Evolutionary conservation across 495 filamentous ascomycete species (phyloP).

Genomic region (Neurospora cerealis): DNA sequence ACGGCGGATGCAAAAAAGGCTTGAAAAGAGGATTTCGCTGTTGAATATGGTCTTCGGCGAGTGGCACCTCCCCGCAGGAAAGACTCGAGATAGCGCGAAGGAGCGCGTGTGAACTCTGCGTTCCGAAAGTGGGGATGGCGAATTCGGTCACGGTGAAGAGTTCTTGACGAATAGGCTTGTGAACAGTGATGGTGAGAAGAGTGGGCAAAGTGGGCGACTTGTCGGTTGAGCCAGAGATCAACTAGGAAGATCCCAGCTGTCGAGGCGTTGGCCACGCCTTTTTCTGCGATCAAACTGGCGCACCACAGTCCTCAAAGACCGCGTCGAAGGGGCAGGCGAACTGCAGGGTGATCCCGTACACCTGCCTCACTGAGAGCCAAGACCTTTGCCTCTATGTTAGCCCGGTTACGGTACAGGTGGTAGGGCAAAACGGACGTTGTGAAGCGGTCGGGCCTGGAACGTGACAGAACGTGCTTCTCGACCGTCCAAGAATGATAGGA

Average conservation of each 20-base stretch:
- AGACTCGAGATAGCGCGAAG: background rate
- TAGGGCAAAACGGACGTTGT: background rate
- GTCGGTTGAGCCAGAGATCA: constrained; percentile 4
- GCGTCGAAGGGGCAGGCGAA: background rate
- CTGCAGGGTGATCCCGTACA: background rate
- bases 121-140: constrained; percentile 20
- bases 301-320: background rate
- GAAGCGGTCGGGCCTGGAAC: background rate
- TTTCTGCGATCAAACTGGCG: background rate
- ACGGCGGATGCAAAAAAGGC: constrained; percentile 1
- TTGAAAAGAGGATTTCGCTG: background rate
- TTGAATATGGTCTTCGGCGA: background rate
- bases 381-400: background rate
- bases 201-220: constrained; percentile 13
- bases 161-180: constrained; percentile 18
- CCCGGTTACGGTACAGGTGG: background rate
- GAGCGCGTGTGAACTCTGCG: constrained; percentile 10
- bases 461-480: background rate
- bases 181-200: constrained; percentile 2
- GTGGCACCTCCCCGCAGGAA: background rate
- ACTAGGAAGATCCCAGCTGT: constrained; percentile 21
- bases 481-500: background rate
- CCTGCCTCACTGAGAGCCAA: background rate
- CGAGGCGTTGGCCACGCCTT: constrained; percentile 1
- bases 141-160: constrained; percentile 13